These are phyloP conservation scores for Stemphylium vesicarium DNA, from an alignment of 2,329 filamentous ascomycete species.

Conservation along the genomic window DNA sequence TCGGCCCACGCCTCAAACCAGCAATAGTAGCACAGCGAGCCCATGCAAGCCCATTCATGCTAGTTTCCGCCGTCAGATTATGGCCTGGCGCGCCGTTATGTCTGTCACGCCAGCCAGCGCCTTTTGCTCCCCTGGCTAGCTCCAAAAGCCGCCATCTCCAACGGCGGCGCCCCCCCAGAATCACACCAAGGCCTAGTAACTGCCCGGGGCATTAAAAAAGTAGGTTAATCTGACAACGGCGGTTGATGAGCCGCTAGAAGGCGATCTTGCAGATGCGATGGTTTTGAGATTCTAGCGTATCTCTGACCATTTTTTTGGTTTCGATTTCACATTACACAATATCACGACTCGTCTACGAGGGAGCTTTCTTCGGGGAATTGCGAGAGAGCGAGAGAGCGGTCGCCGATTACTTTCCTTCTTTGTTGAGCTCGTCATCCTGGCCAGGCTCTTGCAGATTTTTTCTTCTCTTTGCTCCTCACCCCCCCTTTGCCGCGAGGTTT, in stretches of 20 bases:
- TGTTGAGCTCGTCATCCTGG: slow-evolving; percentile 13
- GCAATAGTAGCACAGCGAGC: slow-evolving; percentile 21
- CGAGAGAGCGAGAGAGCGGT: neutral
- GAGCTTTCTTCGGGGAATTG: too few species aligned
- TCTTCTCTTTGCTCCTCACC: neutral
- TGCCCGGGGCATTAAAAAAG: slow-evolving; percentile 5
- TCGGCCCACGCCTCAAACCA: slow-evolving; percentile 35
- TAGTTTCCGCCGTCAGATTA: slow-evolving; percentile 47
- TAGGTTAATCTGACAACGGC: slow-evolving; percentile 27
- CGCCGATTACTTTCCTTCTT: slow-evolving; percentile 3
- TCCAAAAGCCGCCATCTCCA: slow-evolving; percentile 14
- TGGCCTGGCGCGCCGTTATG: slow-evolving; percentile 29
- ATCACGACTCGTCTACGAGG: too few species aligned
- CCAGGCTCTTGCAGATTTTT: slow-evolving; percentile 12
- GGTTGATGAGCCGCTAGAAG: slow-evolving; percentile 34
- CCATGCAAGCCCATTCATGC: slow-evolving; percentile 32
- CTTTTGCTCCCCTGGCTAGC: slow-evolving; percentile 28
- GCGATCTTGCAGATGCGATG: slow-evolving; percentile 32
- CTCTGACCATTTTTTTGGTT: neutral
- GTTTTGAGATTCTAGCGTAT: slow-evolving; percentile 29
- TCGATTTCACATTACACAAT: neutral
- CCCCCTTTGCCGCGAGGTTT: slow-evolving; percentile 9
- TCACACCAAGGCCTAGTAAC: slow-evolving; percentile 9
- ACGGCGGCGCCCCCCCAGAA: slow-evolving; percentile 21
- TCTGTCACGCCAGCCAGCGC: slow-evolving; percentile 27